Percentiles rank a stretch among this genome's conserved stretches.
Conservation (phyloP, 495 filamentous ascomycete genomes). For the Daldinia loculata region DNA sequence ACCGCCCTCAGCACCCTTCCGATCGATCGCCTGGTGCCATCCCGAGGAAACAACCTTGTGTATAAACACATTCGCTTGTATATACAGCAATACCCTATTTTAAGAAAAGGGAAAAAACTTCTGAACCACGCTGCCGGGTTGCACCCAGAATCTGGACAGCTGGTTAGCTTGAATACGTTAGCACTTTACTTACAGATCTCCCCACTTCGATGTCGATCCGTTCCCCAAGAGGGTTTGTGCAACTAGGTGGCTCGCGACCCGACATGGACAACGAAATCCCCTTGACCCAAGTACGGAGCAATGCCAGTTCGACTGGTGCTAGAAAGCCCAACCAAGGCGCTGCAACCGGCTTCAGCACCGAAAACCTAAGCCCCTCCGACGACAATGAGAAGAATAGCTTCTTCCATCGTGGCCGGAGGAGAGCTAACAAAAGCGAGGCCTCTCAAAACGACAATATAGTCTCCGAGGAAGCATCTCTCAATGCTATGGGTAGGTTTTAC, state of each 20-base stretch:
- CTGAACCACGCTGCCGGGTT: slow-evolving; percentile 22
- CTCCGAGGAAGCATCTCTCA: slow-evolving; percentile 68
- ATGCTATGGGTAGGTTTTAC: slow-evolving; percentile 86
- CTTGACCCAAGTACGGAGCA: slow-evolving; percentile 59
- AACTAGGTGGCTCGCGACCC: slow-evolving; percentile 34
- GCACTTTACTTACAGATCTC: slow-evolving; percentile 19
- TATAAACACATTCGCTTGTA: slow-evolving; percentile 29
- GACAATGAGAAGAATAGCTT: slow-evolving; percentile 59
- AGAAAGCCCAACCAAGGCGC: slow-evolving; percentile 56
- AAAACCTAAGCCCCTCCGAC: slow-evolving; percentile 40
- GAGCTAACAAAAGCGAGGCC: slow-evolving; percentile 54
- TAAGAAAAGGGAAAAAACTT: slow-evolving; percentile 18
- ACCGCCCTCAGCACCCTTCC: slow-evolving; percentile 20
- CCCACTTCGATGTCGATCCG: slow-evolving; percentile 41
- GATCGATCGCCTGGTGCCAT: slow-evolving; percentile 40
- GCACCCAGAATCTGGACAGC: background rate
- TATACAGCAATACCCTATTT: slow-evolving; percentile 17
- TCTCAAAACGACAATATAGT: slow-evolving; percentile 64
- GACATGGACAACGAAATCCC: slow-evolving; percentile 59
- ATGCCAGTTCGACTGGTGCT: slow-evolving; percentile 58
- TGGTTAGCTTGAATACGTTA: slow-evolving; percentile 6
- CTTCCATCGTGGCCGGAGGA: slow-evolving; percentile 68
- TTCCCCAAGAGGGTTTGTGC: slow-evolving; percentile 45
- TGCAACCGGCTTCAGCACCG: slow-evolving; percentile 39
- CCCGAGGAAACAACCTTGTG: slow-evolving; percentile 20